Conservation (phyloP, 1,284 basidiomycete species). For the Sanghuangporus sanghuang region DNA sequence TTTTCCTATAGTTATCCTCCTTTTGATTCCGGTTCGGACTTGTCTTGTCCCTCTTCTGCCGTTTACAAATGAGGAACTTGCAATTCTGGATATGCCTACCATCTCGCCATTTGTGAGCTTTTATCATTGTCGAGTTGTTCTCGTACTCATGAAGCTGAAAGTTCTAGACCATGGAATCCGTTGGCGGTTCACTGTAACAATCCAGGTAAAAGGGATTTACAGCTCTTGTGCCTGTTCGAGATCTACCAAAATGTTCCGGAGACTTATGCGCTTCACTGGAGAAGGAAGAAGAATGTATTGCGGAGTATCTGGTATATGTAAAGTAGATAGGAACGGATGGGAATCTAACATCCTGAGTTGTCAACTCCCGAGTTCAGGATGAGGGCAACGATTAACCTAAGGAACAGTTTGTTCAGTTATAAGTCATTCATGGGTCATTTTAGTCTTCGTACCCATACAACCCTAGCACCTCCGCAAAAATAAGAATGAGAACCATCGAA, state of each 20-base stretch:
- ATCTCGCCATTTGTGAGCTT: constrained; percentile 76
- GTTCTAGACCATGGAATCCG: constrained; percentile 50
- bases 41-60: constrained; percentile 71
- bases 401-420: constrained; percentile 1
- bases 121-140: background rate
- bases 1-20: constrained; percentile 86
- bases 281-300: background rate
- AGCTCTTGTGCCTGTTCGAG: background rate
- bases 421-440: background rate
- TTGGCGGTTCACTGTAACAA: constrained; percentile 39
- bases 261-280: background rate
- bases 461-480: constrained; percentile 83
- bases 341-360: constrained; percentile 7
- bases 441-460: constrained; percentile 48
- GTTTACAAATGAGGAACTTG: constrained; percentile 79
- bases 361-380: constrained; percentile 73
- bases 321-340: background rate
- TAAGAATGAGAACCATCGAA: constrained; percentile 76
- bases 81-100: constrained; percentile 82
- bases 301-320: background rate
- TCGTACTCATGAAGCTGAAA: constrained; percentile 3
- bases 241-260: background rate
- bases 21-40: constrained; percentile 79
- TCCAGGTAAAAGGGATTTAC: background rate
- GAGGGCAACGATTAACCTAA: constrained; percentile 79